Evolutionary conservation across 345 rosid species (phyloP).

Genomic region (Heritiera littoralis): DNA sequence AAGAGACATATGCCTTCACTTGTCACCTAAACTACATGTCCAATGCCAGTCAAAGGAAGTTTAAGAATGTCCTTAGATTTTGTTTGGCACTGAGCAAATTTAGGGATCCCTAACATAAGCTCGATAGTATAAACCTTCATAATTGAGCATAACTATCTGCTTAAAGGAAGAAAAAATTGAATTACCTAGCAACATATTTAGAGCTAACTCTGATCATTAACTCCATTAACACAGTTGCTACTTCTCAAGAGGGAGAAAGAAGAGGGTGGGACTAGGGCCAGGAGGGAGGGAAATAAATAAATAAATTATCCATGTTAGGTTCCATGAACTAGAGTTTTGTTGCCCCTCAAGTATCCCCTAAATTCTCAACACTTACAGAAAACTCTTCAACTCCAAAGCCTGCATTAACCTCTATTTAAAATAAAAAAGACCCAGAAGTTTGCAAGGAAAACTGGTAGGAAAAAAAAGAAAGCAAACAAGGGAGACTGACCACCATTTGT

Average conservation of each 20-base stretch:
- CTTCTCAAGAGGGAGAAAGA: background rate
- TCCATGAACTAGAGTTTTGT: background rate
- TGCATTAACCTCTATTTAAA: conserved; percentile 16
- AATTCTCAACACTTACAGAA: background rate
- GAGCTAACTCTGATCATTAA: background rate
- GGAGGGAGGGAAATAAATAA: background rate
- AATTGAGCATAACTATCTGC: background rate
- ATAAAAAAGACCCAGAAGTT: background rate
- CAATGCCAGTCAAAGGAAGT: background rate
- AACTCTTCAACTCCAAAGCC: background rate
- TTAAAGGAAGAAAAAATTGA: conserved; percentile 9
- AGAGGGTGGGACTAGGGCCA: background rate
- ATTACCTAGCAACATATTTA: conserved; percentile 7
- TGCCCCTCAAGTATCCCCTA: background rate
- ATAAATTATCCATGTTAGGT: background rate
- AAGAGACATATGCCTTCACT: background rate
- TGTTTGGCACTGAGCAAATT: background rate
- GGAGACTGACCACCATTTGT: background rate
- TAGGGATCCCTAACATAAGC: background rate
- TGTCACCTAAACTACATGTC: background rate
- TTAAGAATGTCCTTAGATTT: background rate
- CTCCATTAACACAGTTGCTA: background rate
- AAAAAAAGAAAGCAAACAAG: background rate
- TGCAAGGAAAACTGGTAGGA: background rate
- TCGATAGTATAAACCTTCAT: conserved; percentile 1